Conservation (phyloP, 2,329 filamentous ascomycete genomes). For the Botrytis byssoidea region DNA sequence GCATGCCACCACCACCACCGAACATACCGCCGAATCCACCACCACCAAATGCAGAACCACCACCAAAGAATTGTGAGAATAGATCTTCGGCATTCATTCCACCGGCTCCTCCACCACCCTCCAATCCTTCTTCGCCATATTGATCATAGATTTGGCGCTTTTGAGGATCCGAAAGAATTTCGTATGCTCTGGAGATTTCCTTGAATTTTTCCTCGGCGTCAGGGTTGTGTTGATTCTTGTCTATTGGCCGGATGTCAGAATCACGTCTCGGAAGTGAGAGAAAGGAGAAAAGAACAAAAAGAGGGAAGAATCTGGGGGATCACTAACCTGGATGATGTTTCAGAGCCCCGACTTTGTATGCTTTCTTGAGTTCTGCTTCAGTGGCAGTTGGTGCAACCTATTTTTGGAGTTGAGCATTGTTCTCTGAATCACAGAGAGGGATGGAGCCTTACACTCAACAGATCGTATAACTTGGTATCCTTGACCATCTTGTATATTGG, state of each 20-base stretch:
- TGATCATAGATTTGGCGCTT: slow-evolving; percentile 94
- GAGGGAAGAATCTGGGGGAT: slow-evolving; percentile 14
- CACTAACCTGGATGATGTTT: slow-evolving; percentile 81
- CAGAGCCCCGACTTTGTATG: slow-evolving; percentile 78
- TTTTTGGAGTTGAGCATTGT: slow-evolving; percentile 35
- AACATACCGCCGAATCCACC: slow-evolving; percentile 76
- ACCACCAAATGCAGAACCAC: slow-evolving; percentile 61
- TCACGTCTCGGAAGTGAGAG: slow-evolving; percentile 3
- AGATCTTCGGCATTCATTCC: slow-evolving; percentile 96
- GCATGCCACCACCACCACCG: slow-evolving; percentile 61
- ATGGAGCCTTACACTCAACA: slow-evolving; percentile 63
- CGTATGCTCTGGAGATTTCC: slow-evolving; percentile 92
- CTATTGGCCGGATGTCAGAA: slow-evolving; percentile 45
- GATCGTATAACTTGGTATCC: slow-evolving; percentile 77
- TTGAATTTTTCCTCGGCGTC: slow-evolving; percentile 98
- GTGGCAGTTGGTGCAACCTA: slow-evolving; percentile 77
- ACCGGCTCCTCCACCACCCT: slow-evolving; percentile 74
- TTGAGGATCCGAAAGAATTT: slow-evolving; percentile 86
- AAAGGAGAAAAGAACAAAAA: neutral
- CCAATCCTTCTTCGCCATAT: slow-evolving; percentile 94
- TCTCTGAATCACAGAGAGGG: neutral
- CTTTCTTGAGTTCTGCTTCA: slow-evolving; percentile 87
- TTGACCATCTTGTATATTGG: slow-evolving; percentile 62
- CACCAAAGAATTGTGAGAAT: slow-evolving; percentile 95
- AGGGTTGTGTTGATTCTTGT: slow-evolving; percentile 95